Percentiles rank a stretch among this genome's conserved stretches.
These are phyloP conservation scores for Cyphellophora europaea DNA, from an alignment of 2,329 filamentous ascomycete genomes.

Conservation along the genomic window DNA sequence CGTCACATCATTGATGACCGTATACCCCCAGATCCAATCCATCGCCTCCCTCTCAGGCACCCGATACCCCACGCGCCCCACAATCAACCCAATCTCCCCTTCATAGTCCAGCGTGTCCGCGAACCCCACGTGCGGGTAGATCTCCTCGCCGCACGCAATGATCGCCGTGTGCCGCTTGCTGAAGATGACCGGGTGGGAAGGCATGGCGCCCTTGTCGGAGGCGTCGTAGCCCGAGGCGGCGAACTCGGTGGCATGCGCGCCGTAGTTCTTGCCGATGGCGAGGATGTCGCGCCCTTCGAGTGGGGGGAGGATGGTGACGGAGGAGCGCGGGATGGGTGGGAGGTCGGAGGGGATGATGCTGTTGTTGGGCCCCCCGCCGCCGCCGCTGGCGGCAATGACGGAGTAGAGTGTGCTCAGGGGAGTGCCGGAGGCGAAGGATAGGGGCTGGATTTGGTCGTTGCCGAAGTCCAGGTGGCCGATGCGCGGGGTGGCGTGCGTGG, in stretches of 20 bases:
- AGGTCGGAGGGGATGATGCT: constrained; percentile 28
- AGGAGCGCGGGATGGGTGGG: constrained; percentile 23
- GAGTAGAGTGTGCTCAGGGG: constrained; percentile 39
- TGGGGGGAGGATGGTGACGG: constrained; percentile 28
- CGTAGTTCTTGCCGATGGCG: constrained; percentile 38
- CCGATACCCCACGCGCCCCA: constrained; percentile 40
- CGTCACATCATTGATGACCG: constrained; percentile 49
- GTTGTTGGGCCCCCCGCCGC: no score
- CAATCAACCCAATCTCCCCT: constrained; percentile 47
- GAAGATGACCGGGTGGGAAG: constrained; percentile 22
- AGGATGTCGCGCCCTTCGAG: constrained; percentile 16
- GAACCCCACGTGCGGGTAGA: constrained; percentile 38
- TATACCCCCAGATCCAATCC: constrained; percentile 48
- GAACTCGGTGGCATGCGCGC: constrained; percentile 49
- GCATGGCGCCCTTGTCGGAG: constrained; percentile 47
- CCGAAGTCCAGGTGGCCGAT: constrained; percentile 35
- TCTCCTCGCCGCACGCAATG: constrained; percentile 36
- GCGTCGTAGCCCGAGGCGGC: constrained; percentile 45
- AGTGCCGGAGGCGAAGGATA: constrained; percentile 39
- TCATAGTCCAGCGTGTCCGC: constrained; percentile 46
- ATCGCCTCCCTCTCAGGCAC: constrained; percentile 37
- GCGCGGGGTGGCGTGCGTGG: no score
- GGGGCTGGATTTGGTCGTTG: constrained; percentile 30
- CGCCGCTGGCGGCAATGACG: constrained; percentile 39
- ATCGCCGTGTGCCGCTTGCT: constrained; percentile 34